phyloP scores from a whole-genome alignment of 1,284 basidiomycete species.

The Flammula alnicola region DNA sequence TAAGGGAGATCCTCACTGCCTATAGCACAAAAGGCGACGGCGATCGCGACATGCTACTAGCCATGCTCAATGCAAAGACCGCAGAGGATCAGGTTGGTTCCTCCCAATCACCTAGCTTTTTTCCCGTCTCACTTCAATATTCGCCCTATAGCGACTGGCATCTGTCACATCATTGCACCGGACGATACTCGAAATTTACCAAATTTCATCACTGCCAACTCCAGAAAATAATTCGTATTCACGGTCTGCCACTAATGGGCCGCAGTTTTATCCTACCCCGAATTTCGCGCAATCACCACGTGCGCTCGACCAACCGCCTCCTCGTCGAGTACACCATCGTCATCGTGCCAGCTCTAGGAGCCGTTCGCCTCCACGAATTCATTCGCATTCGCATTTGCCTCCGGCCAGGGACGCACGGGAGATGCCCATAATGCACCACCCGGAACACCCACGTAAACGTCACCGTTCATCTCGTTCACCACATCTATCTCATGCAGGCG shows the following conservation, averaged over 20 bases:
- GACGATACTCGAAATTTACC: slow-evolving; percentile 69
- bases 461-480: slow-evolving; percentile 47
- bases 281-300: slow-evolving; percentile 38
- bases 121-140: slow-evolving; percentile 8
- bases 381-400: slow-evolving; percentile 28
- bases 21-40: slow-evolving; percentile 85
- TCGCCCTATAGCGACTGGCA: slow-evolving; percentile 59
- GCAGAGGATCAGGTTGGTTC: slow-evolving; percentile 78
- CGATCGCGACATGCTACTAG: slow-evolving; percentile 86
- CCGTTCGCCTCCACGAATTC: slow-evolving; percentile 40
- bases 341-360: slow-evolving; percentile 36
- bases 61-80: slow-evolving; percentile 87
- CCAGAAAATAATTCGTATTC: slow-evolving; percentile 27
- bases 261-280: slow-evolving; percentile 41
- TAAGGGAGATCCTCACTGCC: slow-evolving; percentile 84
- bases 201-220: slow-evolving; percentile 29
- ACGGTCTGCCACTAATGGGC: slow-evolving; percentile 28
- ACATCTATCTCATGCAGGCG: slow-evolving; percentile 33
- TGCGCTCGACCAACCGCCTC: slow-evolving; percentile 26
- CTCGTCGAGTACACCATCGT: slow-evolving; percentile 32
- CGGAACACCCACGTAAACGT: slow-evolving; percentile 51
- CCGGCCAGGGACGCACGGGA: slow-evolving; percentile 28
- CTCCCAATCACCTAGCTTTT: slow-evolving; percentile 11
- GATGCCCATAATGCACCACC: slow-evolving; percentile 31
- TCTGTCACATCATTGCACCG: slow-evolving; percentile 70